Conservation (phyloP, 1,284 basidiomycete genomes). For the Microbotryum saponariae region DNA sequence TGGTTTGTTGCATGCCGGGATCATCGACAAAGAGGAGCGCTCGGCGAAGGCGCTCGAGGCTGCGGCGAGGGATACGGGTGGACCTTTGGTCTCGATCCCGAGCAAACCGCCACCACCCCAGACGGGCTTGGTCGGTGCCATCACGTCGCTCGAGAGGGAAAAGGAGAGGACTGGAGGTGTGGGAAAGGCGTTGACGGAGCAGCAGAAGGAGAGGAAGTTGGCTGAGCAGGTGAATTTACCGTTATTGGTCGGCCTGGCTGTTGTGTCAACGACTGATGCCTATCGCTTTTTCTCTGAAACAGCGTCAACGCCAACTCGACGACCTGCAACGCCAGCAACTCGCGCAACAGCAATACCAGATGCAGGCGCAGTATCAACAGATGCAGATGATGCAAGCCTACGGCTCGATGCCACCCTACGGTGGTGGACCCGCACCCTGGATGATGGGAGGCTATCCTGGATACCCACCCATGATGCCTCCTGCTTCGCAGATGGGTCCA, state of each 20-base stretch:
- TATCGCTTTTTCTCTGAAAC: constrained; percentile 50
- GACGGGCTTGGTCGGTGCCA: constrained; percentile 88
- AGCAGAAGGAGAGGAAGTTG: constrained; percentile 80
- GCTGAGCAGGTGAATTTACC: constrained; percentile 45
- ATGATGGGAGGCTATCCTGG: constrained; percentile 42
- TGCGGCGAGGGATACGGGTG: constrained; percentile 78
- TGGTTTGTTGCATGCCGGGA: constrained; percentile 83
- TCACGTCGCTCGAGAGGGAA: constrained; percentile 89
- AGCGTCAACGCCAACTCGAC: constrained; percentile 82
- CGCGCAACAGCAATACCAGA: constrained; percentile 38
- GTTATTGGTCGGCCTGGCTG: neutral
- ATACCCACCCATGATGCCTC: constrained; percentile 48
- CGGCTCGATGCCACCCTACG: constrained; percentile 35
- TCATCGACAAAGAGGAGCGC: constrained; percentile 90
- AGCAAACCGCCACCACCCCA: constrained; percentile 91
- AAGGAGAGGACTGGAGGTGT: constrained; percentile 88
- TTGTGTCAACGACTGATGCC: neutral
- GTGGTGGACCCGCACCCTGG: constrained; percentile 11
- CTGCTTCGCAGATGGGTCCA: constrained; percentile 45
- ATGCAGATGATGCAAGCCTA: constrained; percentile 62
- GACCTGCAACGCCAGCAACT: constrained; percentile 80
- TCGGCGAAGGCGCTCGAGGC: constrained; percentile 93
- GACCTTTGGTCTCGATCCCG: constrained; percentile 84
- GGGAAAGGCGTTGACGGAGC: constrained; percentile 86
- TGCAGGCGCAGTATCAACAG: constrained; percentile 23